A percentile compares a stretch with the other conserved stretches of the same genome.
These are phyloP conservation scores for Neocatenulostroma microsporum DNA, from an alignment of 2,329 filamentous ascomycete genomes.

Conservation along the genomic window DNA sequence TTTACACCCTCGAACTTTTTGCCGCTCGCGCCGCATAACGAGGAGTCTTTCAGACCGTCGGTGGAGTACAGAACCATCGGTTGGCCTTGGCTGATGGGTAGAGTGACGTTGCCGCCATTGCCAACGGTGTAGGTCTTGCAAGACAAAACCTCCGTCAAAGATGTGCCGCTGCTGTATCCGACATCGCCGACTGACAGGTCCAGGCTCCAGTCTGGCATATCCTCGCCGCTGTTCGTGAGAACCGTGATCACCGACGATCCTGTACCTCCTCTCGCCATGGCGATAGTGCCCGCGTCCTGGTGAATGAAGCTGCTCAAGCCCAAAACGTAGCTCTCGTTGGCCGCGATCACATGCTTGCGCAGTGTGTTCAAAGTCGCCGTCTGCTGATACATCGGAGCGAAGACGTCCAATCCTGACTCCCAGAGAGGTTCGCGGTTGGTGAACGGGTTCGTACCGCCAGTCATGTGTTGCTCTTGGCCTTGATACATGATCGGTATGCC, in stretches of 20 bases:
- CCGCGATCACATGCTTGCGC: conserved; percentile 36
- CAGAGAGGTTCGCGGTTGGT: conserved; percentile 35
- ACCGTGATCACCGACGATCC: conserved; percentile 39
- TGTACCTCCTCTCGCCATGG: conserved; percentile 37
- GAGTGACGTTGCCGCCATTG: conserved; percentile 18
- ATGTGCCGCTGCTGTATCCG: conserved; percentile 21
- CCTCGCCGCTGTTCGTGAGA: conserved; percentile 34
- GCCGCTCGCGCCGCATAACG: conserved; percentile 17
- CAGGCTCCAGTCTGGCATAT: conserved; percentile 21
- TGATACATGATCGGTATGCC: conserved; percentile 34
- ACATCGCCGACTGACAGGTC: conserved; percentile 29
- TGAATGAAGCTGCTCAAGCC: conserved; percentile 38
- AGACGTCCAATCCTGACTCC: conserved; percentile 33
- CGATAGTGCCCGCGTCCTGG: conserved; percentile 36
- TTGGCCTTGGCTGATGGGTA: conserved; percentile 27
- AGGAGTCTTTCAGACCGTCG: conserved; percentile 17
- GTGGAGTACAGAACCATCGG: conserved; percentile 29
- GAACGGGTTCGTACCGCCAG: conserved; percentile 23
- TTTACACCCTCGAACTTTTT: conserved; percentile 2
- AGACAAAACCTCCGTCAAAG: conserved; percentile 29
- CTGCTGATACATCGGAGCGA: conserved; percentile 35
- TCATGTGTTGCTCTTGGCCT: conserved; percentile 37
- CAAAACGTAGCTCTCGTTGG: conserved; percentile 34
- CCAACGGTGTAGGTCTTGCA: conserved; percentile 25
- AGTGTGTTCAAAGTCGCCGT: conserved; percentile 35